Evolutionary conservation across 2,329 filamentous ascomycete species (phyloP).

Genomic region (Cladophialophora bantiana): DNA sequence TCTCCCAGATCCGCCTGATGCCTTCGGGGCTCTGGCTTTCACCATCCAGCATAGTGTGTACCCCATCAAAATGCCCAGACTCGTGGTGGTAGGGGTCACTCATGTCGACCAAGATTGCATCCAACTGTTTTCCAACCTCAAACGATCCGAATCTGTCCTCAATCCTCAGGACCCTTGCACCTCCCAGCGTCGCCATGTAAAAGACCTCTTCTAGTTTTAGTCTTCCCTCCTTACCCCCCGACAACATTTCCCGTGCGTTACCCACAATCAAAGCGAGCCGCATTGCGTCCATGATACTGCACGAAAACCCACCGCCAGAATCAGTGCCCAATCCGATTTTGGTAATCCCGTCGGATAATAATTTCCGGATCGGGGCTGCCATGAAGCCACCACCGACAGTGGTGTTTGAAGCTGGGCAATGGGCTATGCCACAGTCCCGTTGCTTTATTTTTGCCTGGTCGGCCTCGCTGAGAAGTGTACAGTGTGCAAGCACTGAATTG

Average conservation of each 20-base stretch:
- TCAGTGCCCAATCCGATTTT: conserved; percentile 69
- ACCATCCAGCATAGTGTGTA: conserved; percentile 52
- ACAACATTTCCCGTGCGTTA: conserved; percentile 42
- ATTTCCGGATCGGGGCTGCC: conserved; percentile 63
- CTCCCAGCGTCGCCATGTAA: conserved; percentile 46
- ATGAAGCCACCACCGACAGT: conserved; percentile 67
- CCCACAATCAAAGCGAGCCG: conserved; percentile 60
- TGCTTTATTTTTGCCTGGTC: conserved; percentile 58
- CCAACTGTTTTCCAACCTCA: conserved; percentile 66
- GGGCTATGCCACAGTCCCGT: conserved; percentile 62
- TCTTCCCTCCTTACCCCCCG: conserved; percentile 26
- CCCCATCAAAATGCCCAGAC: conserved; percentile 59
- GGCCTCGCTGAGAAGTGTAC: conserved; percentile 62
- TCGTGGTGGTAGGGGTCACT: background rate
- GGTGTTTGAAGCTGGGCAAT: conserved; percentile 68
- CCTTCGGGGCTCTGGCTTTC: background rate
- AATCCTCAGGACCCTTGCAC: conserved; percentile 43
- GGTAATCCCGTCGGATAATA: conserved; percentile 58
- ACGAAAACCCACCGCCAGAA: conserved; percentile 65
- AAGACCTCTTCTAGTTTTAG: conserved; percentile 55
- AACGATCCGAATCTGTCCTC: conserved; percentile 62
- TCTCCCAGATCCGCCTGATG: conserved; percentile 60
- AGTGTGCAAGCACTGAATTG: conserved; percentile 67
- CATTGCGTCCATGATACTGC: conserved; percentile 65
- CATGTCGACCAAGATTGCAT: conserved; percentile 61